These are phyloP conservation scores for Balansia obtecta DNA, from an alignment of 2,329 filamentous ascomycete genomes.

Conservation along the genomic window DNA sequence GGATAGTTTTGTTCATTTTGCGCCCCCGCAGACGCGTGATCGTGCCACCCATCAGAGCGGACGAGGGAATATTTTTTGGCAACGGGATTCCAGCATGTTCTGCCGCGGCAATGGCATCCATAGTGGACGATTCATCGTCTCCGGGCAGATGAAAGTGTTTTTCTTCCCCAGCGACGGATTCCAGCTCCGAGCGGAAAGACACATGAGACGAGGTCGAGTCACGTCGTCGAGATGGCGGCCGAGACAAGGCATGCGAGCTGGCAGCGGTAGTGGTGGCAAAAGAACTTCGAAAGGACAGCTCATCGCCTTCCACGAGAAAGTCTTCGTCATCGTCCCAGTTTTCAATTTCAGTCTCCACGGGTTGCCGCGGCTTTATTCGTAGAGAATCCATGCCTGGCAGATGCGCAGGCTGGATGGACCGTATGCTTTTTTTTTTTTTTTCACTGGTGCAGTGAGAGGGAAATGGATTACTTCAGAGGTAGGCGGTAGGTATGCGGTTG, in stretches of 20 bases:
- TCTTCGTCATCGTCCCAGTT: constrained; percentile 73
- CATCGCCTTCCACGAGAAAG: constrained; percentile 50
- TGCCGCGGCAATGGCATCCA: constrained; percentile 77
- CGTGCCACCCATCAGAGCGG: constrained; percentile 80
- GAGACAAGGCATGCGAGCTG: constrained; percentile 5
- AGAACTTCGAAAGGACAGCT: constrained; percentile 46
- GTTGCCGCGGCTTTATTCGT: constrained; percentile 38
- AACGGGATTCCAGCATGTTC: constrained; percentile 85
- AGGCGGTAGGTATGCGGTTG: background rate
- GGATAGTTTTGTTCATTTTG: constrained; percentile 58
- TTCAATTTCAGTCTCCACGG: constrained; percentile 53
- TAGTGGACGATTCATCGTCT: constrained; percentile 72
- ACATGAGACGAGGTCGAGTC: constrained; percentile 72
- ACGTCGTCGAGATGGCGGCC: constrained; percentile 37
- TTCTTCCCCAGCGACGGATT: constrained; percentile 65
- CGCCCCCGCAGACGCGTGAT: constrained; percentile 78
- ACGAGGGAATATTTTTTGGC: constrained; percentile 73
- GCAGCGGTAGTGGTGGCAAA: constrained; percentile 19
- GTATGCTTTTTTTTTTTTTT: background rate
- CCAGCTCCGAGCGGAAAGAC: constrained; percentile 73
- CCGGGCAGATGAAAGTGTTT: constrained; percentile 76
- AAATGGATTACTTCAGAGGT: background rate
- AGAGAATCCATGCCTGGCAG: constrained; percentile 37
- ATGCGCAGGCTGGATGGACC: constrained; percentile 7
- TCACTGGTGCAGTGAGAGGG: no score